Percentiles rank a stretch among this genome's conserved stretches.
phyloP scores from a whole-genome alignment of 495 filamentous ascomycete species.

The Podospora sp. region DNA sequence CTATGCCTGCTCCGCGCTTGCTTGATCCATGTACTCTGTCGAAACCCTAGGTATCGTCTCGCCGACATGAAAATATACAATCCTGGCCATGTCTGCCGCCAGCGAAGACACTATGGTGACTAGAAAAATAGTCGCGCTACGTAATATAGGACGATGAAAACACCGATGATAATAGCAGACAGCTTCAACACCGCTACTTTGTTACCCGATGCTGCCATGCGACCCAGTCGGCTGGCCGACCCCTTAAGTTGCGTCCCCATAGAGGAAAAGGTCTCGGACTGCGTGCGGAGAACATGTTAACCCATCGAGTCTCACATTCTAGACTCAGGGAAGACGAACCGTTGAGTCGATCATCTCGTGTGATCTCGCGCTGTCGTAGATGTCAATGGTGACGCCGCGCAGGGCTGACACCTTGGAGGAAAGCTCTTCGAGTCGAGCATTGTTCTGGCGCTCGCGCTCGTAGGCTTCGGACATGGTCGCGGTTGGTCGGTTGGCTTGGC shows the following conservation, averaged over 20 bases:
- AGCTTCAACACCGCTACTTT: conserved; percentile 89
- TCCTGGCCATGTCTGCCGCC: neutral
- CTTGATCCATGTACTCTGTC: neutral
- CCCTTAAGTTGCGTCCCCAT: conserved; percentile 73
- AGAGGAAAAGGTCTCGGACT: conserved; percentile 61
- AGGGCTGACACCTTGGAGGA: conserved; percentile 87
- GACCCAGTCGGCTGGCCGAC: conserved; percentile 80
- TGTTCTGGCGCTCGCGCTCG: conserved; percentile 95
- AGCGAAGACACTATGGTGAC: neutral
- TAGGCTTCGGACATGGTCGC: conserved; percentile 85
- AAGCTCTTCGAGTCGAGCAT: conserved; percentile 89
- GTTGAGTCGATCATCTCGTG: conserved; percentile 85
- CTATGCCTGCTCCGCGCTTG: conserved; percentile 19
- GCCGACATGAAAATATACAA: conserved; percentile 2
- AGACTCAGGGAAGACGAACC: conserved; percentile 51
- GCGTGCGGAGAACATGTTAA: neutral
- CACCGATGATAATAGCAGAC: conserved; percentile 77
- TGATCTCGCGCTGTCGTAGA: conserved; percentile 89
- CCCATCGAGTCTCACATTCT: neutral
- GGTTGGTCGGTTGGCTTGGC: neutral
- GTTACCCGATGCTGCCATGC: conserved; percentile 89
- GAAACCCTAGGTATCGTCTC: neutral
- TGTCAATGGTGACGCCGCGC: conserved; percentile 96
- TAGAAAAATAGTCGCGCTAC: conserved; percentile 68
- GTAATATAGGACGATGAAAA: conserved; percentile 74